Percentiles rank a stretch among this genome's conserved stretches.
phyloP scores from a whole-genome alignment of 139 green algal genomes.

The Volvox reticuliferus region DNA sequence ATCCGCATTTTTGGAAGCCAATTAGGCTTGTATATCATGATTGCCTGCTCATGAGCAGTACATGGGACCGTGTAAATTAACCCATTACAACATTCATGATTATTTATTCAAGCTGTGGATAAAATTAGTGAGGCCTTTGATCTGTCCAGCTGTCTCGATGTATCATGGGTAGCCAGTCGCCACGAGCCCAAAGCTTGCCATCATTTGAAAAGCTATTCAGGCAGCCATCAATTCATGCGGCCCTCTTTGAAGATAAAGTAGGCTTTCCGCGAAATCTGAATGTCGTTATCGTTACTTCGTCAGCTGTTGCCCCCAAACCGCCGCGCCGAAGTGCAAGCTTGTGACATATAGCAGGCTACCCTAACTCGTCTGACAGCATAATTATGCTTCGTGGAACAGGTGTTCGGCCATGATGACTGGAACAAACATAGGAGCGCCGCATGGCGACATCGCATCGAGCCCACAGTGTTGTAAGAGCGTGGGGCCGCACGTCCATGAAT shows the following conservation, averaged over 20 bases:
- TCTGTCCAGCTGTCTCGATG: too few species aligned
- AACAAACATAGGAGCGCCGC: constrained; percentile 26
- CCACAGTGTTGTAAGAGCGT: constrained; percentile 44
- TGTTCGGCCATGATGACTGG: constrained; percentile 48
- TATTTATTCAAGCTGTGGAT: too few species aligned
- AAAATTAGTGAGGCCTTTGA: too few species aligned
- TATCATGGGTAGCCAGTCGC: not conserved
- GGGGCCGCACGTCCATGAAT: not conserved
- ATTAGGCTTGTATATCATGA: too few species aligned
- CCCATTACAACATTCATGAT: too few species aligned
- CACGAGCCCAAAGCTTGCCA: not conserved
- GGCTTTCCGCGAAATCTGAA: not conserved
- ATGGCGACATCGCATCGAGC: constrained; percentile 50
- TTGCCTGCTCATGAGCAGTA: too few species aligned
- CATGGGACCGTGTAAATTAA: too few species aligned
- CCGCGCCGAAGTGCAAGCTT: too few species aligned
- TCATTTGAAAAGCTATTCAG: not conserved
- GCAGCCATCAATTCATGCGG: constrained; percentile 2
- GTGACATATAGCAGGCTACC: too few species aligned
- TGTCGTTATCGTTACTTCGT: not conserved
- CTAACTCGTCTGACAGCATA: too few species aligned
- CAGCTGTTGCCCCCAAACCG: not conserved
- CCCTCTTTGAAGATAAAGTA: constrained; percentile 34
- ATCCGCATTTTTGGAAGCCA: too few species aligned
- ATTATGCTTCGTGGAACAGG: not conserved